These are phyloP conservation scores for Sporisorium exsertum DNA, from an alignment of 1,284 basidiomycete genomes.

Conservation along the genomic window DNA sequence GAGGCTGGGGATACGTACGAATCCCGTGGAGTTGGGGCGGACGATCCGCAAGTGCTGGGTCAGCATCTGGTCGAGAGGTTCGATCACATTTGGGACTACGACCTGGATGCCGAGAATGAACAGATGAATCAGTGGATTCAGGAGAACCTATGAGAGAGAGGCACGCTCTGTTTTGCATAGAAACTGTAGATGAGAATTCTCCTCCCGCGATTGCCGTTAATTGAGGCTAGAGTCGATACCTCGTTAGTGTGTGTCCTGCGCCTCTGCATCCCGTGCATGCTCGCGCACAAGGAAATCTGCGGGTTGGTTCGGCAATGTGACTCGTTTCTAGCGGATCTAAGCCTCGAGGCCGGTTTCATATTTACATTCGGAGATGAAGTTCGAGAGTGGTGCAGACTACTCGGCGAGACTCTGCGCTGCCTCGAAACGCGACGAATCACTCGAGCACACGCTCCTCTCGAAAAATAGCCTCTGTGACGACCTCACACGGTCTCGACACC, in stretches of 20 bases:
- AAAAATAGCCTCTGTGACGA: background rate
- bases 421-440: background rate
- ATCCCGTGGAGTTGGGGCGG: constrained; percentile 30
- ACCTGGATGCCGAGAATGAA: constrained; percentile 25
- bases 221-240: background rate
- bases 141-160: background rate
- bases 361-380: background rate
- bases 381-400: background rate
- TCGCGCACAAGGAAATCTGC: no score
- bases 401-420: background rate
- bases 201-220: background rate
- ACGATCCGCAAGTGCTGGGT: constrained; percentile 27
- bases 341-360: background rate
- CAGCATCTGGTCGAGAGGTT: constrained; percentile 33
- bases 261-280: background rate
- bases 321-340: background rate
- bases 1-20: constrained; percentile 57
- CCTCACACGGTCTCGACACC: constrained; percentile 72
- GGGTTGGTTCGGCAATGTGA: background rate
- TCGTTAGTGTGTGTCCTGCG: background rate
- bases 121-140: constrained; percentile 22
- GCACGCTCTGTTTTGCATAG: no score
- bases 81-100: constrained; percentile 48
- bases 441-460: no score
- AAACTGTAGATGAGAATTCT: no score